Base-by-base conservation (phyloP, 805 yeast genomes). In the Ogataea pilisensis region DNA sequence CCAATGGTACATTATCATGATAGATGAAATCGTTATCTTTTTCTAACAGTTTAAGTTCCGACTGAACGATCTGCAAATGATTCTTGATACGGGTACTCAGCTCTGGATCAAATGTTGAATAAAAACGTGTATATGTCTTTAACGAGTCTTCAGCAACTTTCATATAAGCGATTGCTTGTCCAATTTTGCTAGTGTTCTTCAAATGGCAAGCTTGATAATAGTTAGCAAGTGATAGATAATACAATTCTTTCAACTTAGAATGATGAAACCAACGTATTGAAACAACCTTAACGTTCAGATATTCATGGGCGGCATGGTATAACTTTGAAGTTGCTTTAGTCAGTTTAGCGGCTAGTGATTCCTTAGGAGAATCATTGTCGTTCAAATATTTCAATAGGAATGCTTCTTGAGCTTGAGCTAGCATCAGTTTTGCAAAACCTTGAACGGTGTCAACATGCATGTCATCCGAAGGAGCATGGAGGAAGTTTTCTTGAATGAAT, bases 1-100 rank as follows among this genome's bases (percentile, higher is more conserved):
- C 63, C 4, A 76, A 66, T 1, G 96, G 96, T 12, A 90, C 66
- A 1, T 70, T 53, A 17, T 84, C 91, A 61, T 93, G 95, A 57
- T 86, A 91, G 28, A 91, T 86, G 52, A 79, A 82, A 57, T 91
- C 97, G 55, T 91, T 91, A 56, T 91, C 98, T 50, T 85, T 88
- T 20, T 74, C 79, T 50, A 86, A 51, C 2, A 60, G 51, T 21
- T 58, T 59, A 12, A 66, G 46, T 36, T 70, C 67, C 2, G 31
- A 16, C 35, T 50, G 49, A 8, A 56, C 44, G 6, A 50, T 34
- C 7, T 48, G 45, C 5, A 39, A 12, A 28, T 47, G 54, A 8
- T 55, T 44, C 19, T 54, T 54, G 37, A 55, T 26, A 13, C 60
- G 61, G 14, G 68, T 71, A 5, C 60, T 46, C 3, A 61, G 41